Evolutionary conservation across 805 yeast genomes (phyloP).

Genomic region (Pichia cabralensis): DNA sequence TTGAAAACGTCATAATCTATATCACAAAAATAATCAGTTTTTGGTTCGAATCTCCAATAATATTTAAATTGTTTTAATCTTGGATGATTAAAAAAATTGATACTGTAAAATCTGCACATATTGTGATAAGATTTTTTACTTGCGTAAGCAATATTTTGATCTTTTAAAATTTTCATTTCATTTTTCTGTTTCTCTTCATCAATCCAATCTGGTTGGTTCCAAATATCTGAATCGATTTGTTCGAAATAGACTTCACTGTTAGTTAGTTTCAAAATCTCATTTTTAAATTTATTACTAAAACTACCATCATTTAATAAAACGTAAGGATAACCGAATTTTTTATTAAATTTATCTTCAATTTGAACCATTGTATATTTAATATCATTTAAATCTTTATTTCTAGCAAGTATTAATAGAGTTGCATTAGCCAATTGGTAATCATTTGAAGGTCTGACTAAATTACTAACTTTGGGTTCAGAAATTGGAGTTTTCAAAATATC

Average conservation of each 20-base stretch:
- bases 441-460: conserved; percentile 19
- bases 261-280: conserved; percentile 29
- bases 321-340: conserved; percentile 69
- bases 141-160: conserved; percentile 47
- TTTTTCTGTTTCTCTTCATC: conserved; percentile 27
- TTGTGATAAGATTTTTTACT: conserved; percentile 57
- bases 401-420: conserved; percentile 61
- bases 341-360: conserved; percentile 57
- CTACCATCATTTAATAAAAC: conserved; percentile 67
- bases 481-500: conserved; percentile 29
- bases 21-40: conserved; percentile 55
- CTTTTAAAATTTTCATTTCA: conserved; percentile 28
- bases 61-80: conserved; percentile 50
- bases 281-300: conserved; percentile 49
- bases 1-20: conserved; percentile 70
- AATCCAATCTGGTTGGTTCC: conserved; percentile 39
- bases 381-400: conserved; percentile 47
- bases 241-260: conserved; percentile 40
- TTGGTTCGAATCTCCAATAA: conserved; percentile 80
- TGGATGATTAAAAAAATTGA: conserved; percentile 53
- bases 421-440: conserved; percentile 50
- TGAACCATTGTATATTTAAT: conserved; percentile 45
- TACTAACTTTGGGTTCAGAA: conserved; percentile 37
- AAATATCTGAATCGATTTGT: conserved; percentile 35
- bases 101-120: conserved; percentile 77